phyloP scores from a whole-genome alignment of 2,329 filamentous ascomycete genomes.

The Pyricularia pennisetigena region DNA sequence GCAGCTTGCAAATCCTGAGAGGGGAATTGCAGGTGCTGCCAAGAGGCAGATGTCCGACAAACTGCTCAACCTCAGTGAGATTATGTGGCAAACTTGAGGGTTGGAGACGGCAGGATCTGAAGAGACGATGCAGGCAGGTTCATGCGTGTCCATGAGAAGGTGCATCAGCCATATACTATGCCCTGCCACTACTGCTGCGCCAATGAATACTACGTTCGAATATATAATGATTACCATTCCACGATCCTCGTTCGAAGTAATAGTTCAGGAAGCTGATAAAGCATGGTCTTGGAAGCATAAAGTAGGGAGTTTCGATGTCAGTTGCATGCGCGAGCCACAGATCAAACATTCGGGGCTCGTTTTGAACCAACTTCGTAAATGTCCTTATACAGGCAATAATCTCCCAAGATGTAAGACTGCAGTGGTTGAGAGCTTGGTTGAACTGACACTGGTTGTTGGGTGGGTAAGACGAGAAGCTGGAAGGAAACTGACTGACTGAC shows the following conservation, averaged over 20 bases:
- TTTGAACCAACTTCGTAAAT: too few species aligned
- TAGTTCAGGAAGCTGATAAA: background rate
- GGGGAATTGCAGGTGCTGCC: constrained; percentile 57
- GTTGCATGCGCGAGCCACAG: too few species aligned
- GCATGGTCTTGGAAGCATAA: background rate
- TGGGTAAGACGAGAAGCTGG: too few species aligned
- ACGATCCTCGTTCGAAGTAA: background rate
- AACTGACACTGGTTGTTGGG: too few species aligned
- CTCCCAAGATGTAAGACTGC: too few species aligned
- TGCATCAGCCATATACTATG: background rate
- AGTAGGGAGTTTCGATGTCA: background rate
- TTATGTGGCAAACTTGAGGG: constrained; percentile 53
- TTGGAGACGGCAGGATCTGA: background rate
- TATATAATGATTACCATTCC: background rate
- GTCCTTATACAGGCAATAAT: too few species aligned
- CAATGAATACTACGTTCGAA: background rate
- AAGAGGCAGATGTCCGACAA: constrained; percentile 63
- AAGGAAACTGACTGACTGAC: too few species aligned
- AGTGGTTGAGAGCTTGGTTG: too few species aligned
- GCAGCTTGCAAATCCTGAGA: constrained; percentile 53
- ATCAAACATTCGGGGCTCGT: too few species aligned
- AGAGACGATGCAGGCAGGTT: background rate
- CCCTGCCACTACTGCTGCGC: background rate
- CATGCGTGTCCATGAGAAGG: background rate
- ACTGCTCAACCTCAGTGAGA: constrained; percentile 59